A percentile compares a stretch with the other conserved stretches of the same genome.
Conservation (phyloP, 1,139 yeast species). For the Magnusiomyces suaveolens region DNA sequence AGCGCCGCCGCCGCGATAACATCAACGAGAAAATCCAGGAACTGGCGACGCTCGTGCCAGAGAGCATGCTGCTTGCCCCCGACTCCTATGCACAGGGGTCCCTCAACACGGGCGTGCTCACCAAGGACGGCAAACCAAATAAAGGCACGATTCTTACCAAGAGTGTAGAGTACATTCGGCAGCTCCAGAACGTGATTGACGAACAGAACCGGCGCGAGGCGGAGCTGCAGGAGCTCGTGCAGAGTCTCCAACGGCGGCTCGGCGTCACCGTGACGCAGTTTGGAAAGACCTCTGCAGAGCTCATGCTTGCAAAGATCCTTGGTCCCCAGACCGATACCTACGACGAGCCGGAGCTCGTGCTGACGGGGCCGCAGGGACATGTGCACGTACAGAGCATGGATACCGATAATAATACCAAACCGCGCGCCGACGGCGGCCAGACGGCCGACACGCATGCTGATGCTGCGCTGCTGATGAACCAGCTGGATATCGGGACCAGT, state of each 20-base stretch:
- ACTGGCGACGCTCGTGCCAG: constrained; percentile 59
- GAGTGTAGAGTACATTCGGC: constrained; percentile 73
- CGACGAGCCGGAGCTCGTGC: neutral
- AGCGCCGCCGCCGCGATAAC: constrained; percentile 71
- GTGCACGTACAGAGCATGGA: neutral
- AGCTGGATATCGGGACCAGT: neutral
- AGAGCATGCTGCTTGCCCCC: constrained; percentile 15
- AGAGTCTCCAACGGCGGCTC: constrained; percentile 41
- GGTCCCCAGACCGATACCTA: constrained; percentile 34
- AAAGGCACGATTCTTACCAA: constrained; percentile 83
- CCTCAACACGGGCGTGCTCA: constrained; percentile 34
- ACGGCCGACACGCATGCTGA: neutral
- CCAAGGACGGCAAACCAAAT: constrained; percentile 84
- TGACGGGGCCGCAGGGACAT: neutral
- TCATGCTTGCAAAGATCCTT: constrained; percentile 55
- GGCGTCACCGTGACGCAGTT: constrained; percentile 41
- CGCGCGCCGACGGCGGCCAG: neutral
- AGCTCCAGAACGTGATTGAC: constrained; percentile 67
- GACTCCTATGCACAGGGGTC: neutral
- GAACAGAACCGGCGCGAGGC: constrained; percentile 46
- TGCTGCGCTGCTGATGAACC: neutral
- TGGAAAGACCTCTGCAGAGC: constrained; percentile 70
- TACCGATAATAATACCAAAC: neutral
- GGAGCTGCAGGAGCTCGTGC: constrained; percentile 54
- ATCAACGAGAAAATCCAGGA: constrained; percentile 87